Conservation (phyloP, 352 stramenopile species). For the Phytophthora megakarya region DNA sequence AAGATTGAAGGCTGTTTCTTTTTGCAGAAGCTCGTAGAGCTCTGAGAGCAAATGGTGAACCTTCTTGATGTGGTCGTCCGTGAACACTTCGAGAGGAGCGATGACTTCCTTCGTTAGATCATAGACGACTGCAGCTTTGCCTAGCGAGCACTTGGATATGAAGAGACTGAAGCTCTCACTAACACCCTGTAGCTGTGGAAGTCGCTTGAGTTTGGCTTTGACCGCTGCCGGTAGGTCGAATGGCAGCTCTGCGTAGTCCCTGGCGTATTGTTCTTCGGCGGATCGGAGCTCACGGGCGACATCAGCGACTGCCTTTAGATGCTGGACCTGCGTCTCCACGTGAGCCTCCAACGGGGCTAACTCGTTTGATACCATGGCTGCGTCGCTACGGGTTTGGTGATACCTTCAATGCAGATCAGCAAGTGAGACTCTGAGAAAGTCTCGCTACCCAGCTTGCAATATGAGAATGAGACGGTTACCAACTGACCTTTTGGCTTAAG, state of each 20-base stretch:
- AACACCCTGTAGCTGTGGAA: slow-evolving; percentile 33
- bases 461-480: slow-evolving; percentile 9
- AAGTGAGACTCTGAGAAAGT: slow-evolving; percentile 19
- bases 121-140: slow-evolving; percentile 29
- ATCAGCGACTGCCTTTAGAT: slow-evolving; percentile 27
- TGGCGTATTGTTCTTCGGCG: slow-evolving; percentile 45
- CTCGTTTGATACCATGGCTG: slow-evolving; percentile 18
- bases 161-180: slow-evolving; percentile 35
- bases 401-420: slow-evolving; percentile 22
- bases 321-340: slow-evolving; percentile 37
- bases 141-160: slow-evolving; percentile 19
- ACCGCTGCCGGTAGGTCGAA: slow-evolving; percentile 18
- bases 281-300: slow-evolving; percentile 44
- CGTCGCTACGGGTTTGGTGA: slow-evolving; percentile 4
- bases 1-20: slow-evolving; percentile 45
- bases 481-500: slow-evolving; percentile 12
- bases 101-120: slow-evolving; percentile 40
- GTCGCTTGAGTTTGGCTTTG: slow-evolving; percentile 1
- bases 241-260: slow-evolving; percentile 35
- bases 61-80: slow-evolving; percentile 43
- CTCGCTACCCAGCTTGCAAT: slow-evolving; percentile 5
- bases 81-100: slow-evolving; percentile 40
- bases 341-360: slow-evolving; percentile 37
- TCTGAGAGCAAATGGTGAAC: slow-evolving; percentile 48
- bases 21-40: slow-evolving; percentile 48